Conservation (phyloP, 495 filamentous ascomycete species). For the Daldinia concentrica region DNA sequence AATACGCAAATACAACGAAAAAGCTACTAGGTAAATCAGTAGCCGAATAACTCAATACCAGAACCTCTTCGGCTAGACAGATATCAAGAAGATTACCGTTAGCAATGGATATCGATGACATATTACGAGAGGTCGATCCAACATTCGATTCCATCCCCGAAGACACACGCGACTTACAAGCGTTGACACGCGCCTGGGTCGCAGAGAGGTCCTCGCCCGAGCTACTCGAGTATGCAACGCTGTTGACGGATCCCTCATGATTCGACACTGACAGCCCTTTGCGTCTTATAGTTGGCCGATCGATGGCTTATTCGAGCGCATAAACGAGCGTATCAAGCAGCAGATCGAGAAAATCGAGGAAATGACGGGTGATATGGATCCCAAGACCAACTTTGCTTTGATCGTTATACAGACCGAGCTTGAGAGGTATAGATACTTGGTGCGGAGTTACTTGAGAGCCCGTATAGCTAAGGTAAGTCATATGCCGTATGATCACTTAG, state of each 20-base stretch:
- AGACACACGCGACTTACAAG: conserved; percentile 82
- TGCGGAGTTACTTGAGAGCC: conserved; percentile 85
- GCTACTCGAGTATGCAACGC: conserved; percentile 62
- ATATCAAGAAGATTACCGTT: not conserved
- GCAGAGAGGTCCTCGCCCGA: conserved; percentile 90
- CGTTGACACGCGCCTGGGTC: conserved; percentile 90
- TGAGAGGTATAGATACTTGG: conserved; percentile 88
- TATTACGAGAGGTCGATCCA: conserved; percentile 81
- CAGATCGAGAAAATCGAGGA: conserved; percentile 79
- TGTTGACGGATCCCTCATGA: not conserved
- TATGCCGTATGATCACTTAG: conserved; percentile 4
- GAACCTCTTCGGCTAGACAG: not conserved
- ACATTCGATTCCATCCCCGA: conserved; percentile 61
- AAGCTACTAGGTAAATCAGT: too few species aligned
- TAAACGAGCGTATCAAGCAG: conserved; percentile 74
- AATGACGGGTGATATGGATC: conserved; percentile 80
- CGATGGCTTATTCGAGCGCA: conserved; percentile 69
- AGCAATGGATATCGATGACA: conserved; percentile 87
- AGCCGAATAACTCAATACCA: not conserved
- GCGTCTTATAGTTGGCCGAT: conserved; percentile 57
- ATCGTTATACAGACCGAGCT: conserved; percentile 97
- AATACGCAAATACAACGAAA: not conserved
- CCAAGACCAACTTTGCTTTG: conserved; percentile 87
- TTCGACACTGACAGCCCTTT: conserved; percentile 24
- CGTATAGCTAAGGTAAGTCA: conserved; percentile 76